Conservation (phyloP, 148 eudicot species). For the Rhododendron mucronatum region DNA sequence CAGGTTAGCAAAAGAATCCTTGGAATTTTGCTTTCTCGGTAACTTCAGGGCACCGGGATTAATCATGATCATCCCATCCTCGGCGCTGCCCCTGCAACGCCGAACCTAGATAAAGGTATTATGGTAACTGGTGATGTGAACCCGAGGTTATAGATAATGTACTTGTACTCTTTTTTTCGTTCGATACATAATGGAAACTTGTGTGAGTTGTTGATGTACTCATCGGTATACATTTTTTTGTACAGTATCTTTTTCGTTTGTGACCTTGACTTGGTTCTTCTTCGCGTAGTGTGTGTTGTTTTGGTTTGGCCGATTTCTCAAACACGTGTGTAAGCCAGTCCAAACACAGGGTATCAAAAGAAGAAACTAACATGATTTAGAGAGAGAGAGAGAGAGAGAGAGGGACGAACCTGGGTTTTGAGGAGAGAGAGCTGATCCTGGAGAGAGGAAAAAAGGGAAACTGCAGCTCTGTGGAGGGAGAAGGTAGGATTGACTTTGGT, state of each 20-base stretch:
- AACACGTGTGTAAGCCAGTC: neutral
- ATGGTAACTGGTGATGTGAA: neutral
- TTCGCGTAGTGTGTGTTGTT: neutral
- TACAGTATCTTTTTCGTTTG: neutral
- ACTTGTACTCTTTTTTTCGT: neutral
- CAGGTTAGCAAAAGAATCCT: neutral
- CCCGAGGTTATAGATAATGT: neutral
- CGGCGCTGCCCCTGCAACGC: neutral
- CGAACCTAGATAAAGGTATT: neutral
- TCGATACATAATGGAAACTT: neutral
- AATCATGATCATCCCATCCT: neutral
- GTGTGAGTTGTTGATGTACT: neutral
- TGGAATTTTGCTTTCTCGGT: no score
- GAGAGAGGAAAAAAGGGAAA: constrained; percentile 14
- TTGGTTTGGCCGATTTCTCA: neutral
- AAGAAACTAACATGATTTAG: neutral
- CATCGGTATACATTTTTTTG: neutral
- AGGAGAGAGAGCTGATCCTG: constrained; percentile 2
- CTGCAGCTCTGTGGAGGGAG: constrained; percentile 22
- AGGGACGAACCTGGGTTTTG: constrained; percentile 6
- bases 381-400: neutral
- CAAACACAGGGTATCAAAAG: neutral
- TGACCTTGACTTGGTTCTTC: neutral
- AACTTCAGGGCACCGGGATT: neutral
- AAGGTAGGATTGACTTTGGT: constrained; percentile 25